Percentiles rank a stretch among this genome's conserved stretches.
Evolutionary conservation across 306 rosid species (phyloP).

Genomic region (Purshia tridentata): DNA sequence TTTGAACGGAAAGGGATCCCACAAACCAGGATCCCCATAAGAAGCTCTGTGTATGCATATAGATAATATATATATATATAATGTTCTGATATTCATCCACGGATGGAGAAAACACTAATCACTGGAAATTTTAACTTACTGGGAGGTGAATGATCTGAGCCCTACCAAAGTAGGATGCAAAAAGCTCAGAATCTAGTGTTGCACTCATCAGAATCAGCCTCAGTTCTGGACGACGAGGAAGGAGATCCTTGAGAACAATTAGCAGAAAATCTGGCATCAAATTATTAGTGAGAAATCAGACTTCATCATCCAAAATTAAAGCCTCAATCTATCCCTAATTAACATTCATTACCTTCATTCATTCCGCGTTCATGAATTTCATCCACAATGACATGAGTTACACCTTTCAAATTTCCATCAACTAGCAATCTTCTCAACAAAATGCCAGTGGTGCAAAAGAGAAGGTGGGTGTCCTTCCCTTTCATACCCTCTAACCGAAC

Average conservation of each 20-base stretch:
- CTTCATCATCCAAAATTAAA: slow-evolving; percentile 28
- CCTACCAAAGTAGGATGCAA: slow-evolving; percentile 72
- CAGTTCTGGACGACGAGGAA: slow-evolving; percentile 78
- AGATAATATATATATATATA: background rate
- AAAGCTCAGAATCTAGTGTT: slow-evolving; percentile 87
- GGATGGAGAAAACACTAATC: background rate
- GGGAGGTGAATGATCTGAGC: slow-evolving; percentile 64
- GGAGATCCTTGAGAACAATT: slow-evolving; percentile 90
- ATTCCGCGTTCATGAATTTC: slow-evolving; percentile 99
- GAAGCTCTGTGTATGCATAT: no score
- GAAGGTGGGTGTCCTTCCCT: slow-evolving; percentile 87
- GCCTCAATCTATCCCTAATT: slow-evolving; percentile 11
- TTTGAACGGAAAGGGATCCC: no score
- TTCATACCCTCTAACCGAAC: slow-evolving; percentile 95
- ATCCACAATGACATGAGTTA: slow-evolving; percentile 92
- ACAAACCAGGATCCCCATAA: no score
- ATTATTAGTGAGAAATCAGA: slow-evolving; percentile 38
- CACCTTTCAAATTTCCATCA: slow-evolving; percentile 81
- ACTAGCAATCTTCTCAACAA: slow-evolving; percentile 87
- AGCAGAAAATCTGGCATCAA: slow-evolving; percentile 88
- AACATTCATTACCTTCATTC: slow-evolving; percentile 76
- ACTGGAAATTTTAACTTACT: slow-evolving; percentile 38
- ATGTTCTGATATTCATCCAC: background rate
- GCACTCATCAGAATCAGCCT: slow-evolving; percentile 97
- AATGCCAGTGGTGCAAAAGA: slow-evolving; percentile 97